phyloP scores from a whole-genome alignment of 768 basidiomycete genomes.

The Hypsizygus marmoreus region DNA sequence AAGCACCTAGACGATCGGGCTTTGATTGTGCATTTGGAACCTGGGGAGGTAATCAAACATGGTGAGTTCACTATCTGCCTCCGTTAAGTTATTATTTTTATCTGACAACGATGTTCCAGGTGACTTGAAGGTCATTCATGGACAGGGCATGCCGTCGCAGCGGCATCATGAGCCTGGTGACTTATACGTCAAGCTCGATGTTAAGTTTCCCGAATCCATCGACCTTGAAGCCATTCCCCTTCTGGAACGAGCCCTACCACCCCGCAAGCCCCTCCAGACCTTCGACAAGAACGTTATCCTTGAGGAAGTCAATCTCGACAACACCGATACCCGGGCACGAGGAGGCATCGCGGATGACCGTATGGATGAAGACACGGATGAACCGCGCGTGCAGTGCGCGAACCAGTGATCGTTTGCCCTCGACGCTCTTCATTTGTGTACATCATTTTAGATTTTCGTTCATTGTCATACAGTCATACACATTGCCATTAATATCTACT shows the following conservation, averaged over 20 bases:
- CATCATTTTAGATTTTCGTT: conserved; percentile 30
- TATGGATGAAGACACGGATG: conserved; percentile 94
- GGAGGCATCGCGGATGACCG: conserved; percentile 63
- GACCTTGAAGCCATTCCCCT: conserved; percentile 63
- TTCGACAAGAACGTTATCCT: conserved; percentile 67
- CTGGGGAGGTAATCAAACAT: conserved; percentile 92
- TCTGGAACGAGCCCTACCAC: conserved; percentile 85
- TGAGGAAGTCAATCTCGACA: conserved; percentile 85
- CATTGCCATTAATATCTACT: conserved; percentile 40
- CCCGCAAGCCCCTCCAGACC: conserved; percentile 66
- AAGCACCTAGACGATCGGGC: conserved; percentile 93
- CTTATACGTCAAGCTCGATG: conserved; percentile 82
- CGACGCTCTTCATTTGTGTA: conserved; percentile 15
- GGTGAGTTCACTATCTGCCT: conserved; percentile 55
- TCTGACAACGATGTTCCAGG: conserved; percentile 44
- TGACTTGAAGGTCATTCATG: conserved; percentile 85
- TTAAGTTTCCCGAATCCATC: conserved; percentile 88
- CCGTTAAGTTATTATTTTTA: conserved; percentile 2
- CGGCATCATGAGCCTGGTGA: conserved; percentile 97
- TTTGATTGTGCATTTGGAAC: conserved; percentile 77
- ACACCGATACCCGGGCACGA: conserved; percentile 70
- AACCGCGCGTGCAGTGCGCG: conserved; percentile 94
- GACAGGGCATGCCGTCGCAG: conserved; percentile 98
- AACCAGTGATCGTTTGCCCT: conserved; percentile 60
- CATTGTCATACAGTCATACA: conserved; percentile 36